Percentiles rank a stretch among this genome's conserved stretches.
Evolutionary conservation across 164 flowering plant genomes (phyloP).

Genomic region (Buxus sempervirens): DNA sequence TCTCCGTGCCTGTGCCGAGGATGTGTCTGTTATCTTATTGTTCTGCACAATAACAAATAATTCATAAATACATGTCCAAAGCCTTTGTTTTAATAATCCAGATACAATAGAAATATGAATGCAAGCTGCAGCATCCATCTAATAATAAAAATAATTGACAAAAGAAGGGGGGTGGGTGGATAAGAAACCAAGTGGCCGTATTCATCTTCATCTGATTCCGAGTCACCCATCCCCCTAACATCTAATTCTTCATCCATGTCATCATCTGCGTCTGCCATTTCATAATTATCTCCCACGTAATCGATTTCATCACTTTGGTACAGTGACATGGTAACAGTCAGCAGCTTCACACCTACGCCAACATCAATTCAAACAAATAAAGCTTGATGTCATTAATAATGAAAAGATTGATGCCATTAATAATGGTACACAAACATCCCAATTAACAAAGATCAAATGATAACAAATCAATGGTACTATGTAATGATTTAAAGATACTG

Average conservation of each 20-base stretch:
- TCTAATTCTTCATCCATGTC: conserved; percentile 54
- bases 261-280: conserved; percentile 52
- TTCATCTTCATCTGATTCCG: conserved; percentile 61
- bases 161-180: too few relatives aligned
- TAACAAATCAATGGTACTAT: too few relatives aligned
- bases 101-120: background rate
- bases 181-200: conserved; percentile 39
- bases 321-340: conserved; percentile 35
- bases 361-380: background rate
- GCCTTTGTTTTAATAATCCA: background rate
- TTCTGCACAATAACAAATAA: conserved; percentile 28
- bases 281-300: conserved; percentile 47
- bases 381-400: background rate
- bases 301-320: conserved; percentile 37
- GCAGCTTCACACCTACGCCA: conserved; percentile 10
- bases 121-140: background rate
- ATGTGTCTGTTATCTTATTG: conserved; percentile 55
- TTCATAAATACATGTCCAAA: background rate
- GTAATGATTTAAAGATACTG: too few relatives aligned
- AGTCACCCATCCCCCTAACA: conserved; percentile 38
- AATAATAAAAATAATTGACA: background rate
- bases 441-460: too few relatives aligned
- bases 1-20: conserved; percentile 70
- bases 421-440: background rate
- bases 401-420: background rate